Base-by-base conservation (phyloP, 192 early-diverging fungal genomes). In the Gigaspora rosea region DNA sequence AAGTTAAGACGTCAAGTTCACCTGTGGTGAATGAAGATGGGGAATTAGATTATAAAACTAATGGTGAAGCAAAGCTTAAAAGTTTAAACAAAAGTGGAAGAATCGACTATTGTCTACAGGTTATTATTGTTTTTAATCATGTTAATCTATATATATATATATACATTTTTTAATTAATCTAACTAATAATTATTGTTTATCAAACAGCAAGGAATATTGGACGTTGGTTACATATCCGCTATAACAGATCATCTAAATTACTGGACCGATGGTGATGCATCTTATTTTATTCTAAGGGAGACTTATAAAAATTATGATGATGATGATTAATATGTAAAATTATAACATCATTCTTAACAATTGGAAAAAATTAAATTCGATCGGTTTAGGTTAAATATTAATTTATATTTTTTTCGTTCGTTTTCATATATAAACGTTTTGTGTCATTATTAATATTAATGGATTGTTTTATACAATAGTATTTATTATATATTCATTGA, bases 201-300 rank as follows among this genome's bases (percentile, higher is more conserved):
- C 12, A 20, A 61, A 18, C 7, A 41, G 72, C 63, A 56, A 50
- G 72, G 56, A 59, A 48, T 69, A 41, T 46, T 78, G 15, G 58
- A 78, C 62, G 13, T 54, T 15, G 57, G 52, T 74, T 56, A 49
- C 57, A 18, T 13, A 13, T 49, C n/a, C 47, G 51, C 46, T 48
- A 62, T 81, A 54, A 47, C 80, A 71, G 80, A 79, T 22, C 83
- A 84, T 64, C 79, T 81, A 66, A 80, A 79, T 50, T 84, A 84
- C 58, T 84, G 83, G 80, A 75, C 83, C 1, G 91, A 92, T 78
- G 78, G 80, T 32, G 90, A 91, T 73, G 83, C 88, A 16, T 83
- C 89, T 9, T 73, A 84, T 22, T 92, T 92, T 67, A 87, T 92
- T 32, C 79, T 92, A 32, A 76, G 84, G 5, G 89, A 92, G 67